Base-by-base conservation (phyloP, 345 rosid genomes). In the Physaria fendleri region DNA sequence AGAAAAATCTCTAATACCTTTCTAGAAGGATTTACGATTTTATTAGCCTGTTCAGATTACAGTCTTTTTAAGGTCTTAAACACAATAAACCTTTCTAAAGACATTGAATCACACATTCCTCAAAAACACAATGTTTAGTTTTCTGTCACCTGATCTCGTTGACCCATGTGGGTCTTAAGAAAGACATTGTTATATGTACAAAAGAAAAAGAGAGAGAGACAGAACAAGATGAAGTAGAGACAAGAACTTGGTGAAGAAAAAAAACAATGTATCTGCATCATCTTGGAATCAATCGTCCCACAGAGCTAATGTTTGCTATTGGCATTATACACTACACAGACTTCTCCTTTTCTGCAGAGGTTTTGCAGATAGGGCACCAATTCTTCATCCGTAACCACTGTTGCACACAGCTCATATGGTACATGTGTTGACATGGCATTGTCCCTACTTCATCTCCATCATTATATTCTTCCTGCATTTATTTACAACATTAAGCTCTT, bases 311-410 rank as follows among this genome's bases (percentile, higher is more conserved):
- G 14, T 38, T 38, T 47, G 64, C 48, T 6, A n/a, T 47, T 46
- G 71, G 42, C 34, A 56, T 28, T 47, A 38, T 46, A 29, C 64
- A 56, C 57, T 66, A 56, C 32, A 53, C 8, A 11, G 66, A 43
- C 27, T 42, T 45, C 15, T 53, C 35, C 20, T 60, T 57, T 45
- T 69, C 57, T 2, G 82, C 94, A 11, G 85, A 62, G 54, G 84
- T 74, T 76, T 94, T 94, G 81, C 97, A 94, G 65, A 90, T 70
- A 8, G 99, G 96, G 62, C 99, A 87, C 97, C 99, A 87, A 27
- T 90, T 94, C 79, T 90, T 94, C 66, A 87, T 76, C 72, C 83
- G 75, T 27, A 90, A 76, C 99, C 99, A 94, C 71, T 83, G 84
- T n/a, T 76, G 74, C 62, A 82, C 60, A 74, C 99, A 94, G 32